phyloP scores from a whole-genome alignment of 768 basidiomycete species.

The Lanmaoa pseudosensibilis region DNA sequence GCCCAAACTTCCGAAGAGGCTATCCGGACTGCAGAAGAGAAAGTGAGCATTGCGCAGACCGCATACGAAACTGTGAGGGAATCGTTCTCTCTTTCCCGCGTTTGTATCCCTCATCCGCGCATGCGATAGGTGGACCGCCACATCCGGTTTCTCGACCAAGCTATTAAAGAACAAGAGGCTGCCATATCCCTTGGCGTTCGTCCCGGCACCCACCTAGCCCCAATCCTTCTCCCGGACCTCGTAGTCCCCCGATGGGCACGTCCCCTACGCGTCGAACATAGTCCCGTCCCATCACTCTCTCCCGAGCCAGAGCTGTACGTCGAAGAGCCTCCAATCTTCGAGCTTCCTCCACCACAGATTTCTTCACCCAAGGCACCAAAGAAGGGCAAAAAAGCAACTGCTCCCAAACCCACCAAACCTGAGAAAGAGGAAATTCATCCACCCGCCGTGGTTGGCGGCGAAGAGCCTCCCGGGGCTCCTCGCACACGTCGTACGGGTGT shows the following conservation, averaged over 20 bases:
- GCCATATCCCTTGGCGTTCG: slow-evolving; percentile 53
- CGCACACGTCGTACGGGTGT: slow-evolving; percentile 29
- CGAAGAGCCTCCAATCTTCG: slow-evolving; percentile 15
- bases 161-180: slow-evolving; percentile 61
- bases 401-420: slow-evolving; percentile 8
- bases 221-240: slow-evolving; percentile 62
- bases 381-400: slow-evolving; percentile 25
- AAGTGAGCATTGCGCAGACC: slow-evolving; percentile 71
- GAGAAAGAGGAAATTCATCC: slow-evolving; percentile 21
- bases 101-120: neutral
- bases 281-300: slow-evolving; percentile 41
- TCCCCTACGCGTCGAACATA: slow-evolving; percentile 42
- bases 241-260: slow-evolving; percentile 54
- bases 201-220: slow-evolving; percentile 52
- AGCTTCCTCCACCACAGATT: slow-evolving; percentile 8
- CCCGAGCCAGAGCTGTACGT: slow-evolving; percentile 27
- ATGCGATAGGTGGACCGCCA: slow-evolving; percentile 69
- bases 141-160: slow-evolving; percentile 74
- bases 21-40: slow-evolving; percentile 69
- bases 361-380: slow-evolving; percentile 19
- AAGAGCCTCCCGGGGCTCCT: slow-evolving; percentile 7
- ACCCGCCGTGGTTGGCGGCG: slow-evolving; percentile 1
- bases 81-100: neutral
- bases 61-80: slow-evolving; percentile 65
- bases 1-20: slow-evolving; percentile 60